Percentiles rank a stretch among this genome's conserved stretches.
Conservation (phyloP, 2,329 filamentous ascomycete species). For the Thelonectria olida region DNA sequence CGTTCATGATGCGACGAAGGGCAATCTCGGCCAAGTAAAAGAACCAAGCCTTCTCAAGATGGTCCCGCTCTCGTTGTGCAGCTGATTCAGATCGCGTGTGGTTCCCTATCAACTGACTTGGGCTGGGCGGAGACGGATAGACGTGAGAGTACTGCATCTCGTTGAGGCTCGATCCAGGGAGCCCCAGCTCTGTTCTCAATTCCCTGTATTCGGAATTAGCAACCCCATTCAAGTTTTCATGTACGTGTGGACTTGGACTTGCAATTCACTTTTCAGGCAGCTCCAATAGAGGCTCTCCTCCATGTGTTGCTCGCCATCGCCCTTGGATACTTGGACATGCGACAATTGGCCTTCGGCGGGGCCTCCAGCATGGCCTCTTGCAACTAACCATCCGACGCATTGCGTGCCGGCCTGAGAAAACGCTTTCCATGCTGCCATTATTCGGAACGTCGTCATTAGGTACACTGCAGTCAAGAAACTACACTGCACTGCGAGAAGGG, state of each 20-base stretch:
- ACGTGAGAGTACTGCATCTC: slow-evolving; percentile 31
- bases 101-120: slow-evolving; percentile 11
- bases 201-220: slow-evolving; percentile 19
- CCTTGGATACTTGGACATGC: not conserved
- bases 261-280: slow-evolving; percentile 38
- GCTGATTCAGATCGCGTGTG: slow-evolving; percentile 17
- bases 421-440: slow-evolving; percentile 34
- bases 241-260: slow-evolving; percentile 1
- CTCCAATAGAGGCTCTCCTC: slow-evolving; percentile 40
- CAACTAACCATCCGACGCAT: slow-evolving; percentile 13
- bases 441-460: slow-evolving; percentile 30
- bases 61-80: slow-evolving; percentile 11
- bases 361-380: slow-evolving; percentile 2
- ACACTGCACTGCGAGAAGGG: slow-evolving; percentile 30
- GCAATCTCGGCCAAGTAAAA: slow-evolving; percentile 37
- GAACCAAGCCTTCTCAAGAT: slow-evolving; percentile 31
- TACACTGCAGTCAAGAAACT: slow-evolving; percentile 34
- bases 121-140: slow-evolving; percentile 32
- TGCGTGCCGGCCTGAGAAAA: slow-evolving; percentile 28
- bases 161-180: slow-evolving; percentile 32
- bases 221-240: not conserved
- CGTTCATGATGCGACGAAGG: slow-evolving; percentile 25
- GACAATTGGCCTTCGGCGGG: not conserved
- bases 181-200: slow-evolving; percentile 31
- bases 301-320: slow-evolving; percentile 22